Evolutionary conservation across 208 protist species (phyloP).

Genomic region (Leishmania martiniquensis): DNA sequence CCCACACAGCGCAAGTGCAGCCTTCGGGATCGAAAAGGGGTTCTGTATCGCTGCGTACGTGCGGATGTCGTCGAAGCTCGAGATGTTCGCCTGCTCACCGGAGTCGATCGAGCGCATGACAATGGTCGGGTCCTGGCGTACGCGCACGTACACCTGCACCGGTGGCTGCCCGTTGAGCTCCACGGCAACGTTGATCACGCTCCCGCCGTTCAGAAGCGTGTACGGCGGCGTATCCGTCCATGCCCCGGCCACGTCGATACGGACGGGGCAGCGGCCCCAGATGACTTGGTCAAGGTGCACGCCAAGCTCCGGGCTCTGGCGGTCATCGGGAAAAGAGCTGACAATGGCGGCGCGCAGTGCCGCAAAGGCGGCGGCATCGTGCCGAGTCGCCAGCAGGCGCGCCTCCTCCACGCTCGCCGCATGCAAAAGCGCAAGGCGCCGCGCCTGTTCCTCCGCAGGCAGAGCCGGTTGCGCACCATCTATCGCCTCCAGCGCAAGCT

Average conservation of each 20-base stretch:
- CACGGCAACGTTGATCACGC: slow-evolving; percentile 66
- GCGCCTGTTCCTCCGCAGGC: not conserved
- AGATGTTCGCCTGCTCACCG: slow-evolving; percentile 23
- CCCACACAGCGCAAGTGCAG: slow-evolving; percentile 49
- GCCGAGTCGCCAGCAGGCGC: slow-evolving; percentile 5
- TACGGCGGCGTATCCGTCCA: slow-evolving; percentile 79
- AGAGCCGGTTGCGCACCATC: not conserved
- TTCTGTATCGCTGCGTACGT: slow-evolving; percentile 44
- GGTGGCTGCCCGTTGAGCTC: slow-evolving; percentile 57
- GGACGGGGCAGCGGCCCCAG: slow-evolving; percentile 49
- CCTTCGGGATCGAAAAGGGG: slow-evolving; percentile 69
- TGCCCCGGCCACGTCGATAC: slow-evolving; percentile 61
- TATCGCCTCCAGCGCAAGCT: slow-evolving; percentile 24
- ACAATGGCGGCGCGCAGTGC: slow-evolving; percentile 25
- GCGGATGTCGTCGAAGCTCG: slow-evolving; percentile 45
- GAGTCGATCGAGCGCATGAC: slow-evolving; percentile 53
- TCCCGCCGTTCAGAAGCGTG: slow-evolving; percentile 49
- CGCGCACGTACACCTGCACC: slow-evolving; percentile 50
- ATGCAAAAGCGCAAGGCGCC: slow-evolving; percentile 16
- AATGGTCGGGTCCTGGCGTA: slow-evolving; percentile 28
- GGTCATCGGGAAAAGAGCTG: slow-evolving; percentile 22
- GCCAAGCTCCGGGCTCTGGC: slow-evolving; percentile 22
- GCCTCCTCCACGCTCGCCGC: slow-evolving; percentile 6
- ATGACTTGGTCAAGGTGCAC: slow-evolving; percentile 53
- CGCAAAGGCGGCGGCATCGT: slow-evolving; percentile 30